A percentile compares a stretch with the other conserved stretches of the same genome.
phyloP scores from a whole-genome alignment of 2,329 filamentous ascomycete species.

The Venturia aucupariae region DNA sequence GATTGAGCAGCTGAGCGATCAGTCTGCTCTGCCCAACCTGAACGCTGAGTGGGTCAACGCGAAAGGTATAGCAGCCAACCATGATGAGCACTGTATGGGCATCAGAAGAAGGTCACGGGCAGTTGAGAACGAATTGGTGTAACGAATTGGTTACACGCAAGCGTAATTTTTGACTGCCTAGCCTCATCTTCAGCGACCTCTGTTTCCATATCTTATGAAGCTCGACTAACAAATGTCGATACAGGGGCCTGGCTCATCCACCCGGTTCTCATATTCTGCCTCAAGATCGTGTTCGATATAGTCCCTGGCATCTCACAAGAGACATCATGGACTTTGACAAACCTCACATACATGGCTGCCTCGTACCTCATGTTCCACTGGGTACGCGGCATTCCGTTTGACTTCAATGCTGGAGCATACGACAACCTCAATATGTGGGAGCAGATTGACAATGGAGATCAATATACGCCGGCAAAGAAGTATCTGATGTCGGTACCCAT shows the following conservation, averaged over 20 bases:
- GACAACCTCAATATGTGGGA: conserved; percentile 99
- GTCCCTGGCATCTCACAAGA: conserved; percentile 95
- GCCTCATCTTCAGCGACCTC: neutral
- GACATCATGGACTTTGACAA: conserved; percentile 96
- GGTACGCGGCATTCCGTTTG: conserved; percentile 94
- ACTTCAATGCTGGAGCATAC: conserved; percentile 97
- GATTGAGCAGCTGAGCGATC: conserved; percentile 94
- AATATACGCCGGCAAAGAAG: conserved; percentile 98
- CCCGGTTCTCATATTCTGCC: conserved; percentile 77
- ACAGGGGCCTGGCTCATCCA: conserved; percentile 97
- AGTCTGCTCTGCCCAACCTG: conserved; percentile 85
- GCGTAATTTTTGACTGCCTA: neutral
- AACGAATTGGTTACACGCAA: neutral
- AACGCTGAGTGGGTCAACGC: conserved; percentile 99
- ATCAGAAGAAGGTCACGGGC: neutral
- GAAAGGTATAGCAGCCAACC: conserved; percentile 64
- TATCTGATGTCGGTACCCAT: conserved; percentile 93
- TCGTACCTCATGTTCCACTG: conserved; percentile 99
- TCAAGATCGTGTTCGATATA: conserved; percentile 96
- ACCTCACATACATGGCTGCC: conserved; percentile 98
- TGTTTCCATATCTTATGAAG: neutral
- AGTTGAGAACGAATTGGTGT: neutral
- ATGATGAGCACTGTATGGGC: neutral
- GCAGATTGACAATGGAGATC: conserved; percentile 97
- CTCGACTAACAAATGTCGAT: conserved; percentile 7